Evolutionary conservation across 2,329 filamentous ascomycete species (phyloP).

Genomic region (Colletotrichum sidae): DNA sequence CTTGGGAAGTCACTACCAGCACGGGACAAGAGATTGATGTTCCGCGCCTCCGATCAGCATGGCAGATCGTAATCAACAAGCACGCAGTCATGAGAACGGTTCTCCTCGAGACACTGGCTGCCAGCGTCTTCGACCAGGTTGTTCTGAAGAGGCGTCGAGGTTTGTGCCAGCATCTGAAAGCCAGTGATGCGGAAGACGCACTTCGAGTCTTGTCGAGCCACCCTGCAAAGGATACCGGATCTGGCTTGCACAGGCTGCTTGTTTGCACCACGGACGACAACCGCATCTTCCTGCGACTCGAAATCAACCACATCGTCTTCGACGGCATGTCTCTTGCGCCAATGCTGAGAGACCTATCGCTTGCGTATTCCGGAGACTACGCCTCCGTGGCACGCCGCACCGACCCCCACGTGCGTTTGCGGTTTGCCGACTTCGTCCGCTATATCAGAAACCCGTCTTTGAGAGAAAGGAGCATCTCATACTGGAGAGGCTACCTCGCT

Average conservation of each 20-base stretch:
- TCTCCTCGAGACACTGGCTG: constrained; percentile 46
- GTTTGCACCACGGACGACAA: constrained; percentile 10
- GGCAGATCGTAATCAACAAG: constrained; percentile 43
- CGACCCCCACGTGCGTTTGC: constrained; percentile 32
- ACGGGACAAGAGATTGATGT: constrained; percentile 36
- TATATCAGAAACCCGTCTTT: constrained; percentile 38
- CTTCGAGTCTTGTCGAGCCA: background rate
- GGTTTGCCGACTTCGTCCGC: constrained; percentile 38
- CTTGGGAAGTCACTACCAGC: constrained; percentile 38
- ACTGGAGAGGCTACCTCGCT: constrained; percentile 43
- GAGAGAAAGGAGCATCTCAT: constrained; percentile 38
- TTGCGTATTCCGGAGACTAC: constrained; percentile 40
- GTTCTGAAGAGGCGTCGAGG: constrained; percentile 39
- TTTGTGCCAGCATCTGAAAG: background rate
- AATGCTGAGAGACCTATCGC: constrained; percentile 44
- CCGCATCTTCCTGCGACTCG: constrained; percentile 2
- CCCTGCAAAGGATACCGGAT: constrained; percentile 4
- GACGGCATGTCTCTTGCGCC: constrained; percentile 48
- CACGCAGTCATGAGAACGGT: constrained; percentile 47
- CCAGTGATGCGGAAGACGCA: background rate
- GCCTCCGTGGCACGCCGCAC: constrained; percentile 1
- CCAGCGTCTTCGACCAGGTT: constrained; percentile 42
- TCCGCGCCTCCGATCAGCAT: constrained; percentile 36
- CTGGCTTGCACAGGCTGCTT: background rate
- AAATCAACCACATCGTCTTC: constrained; percentile 46